phyloP scores from a whole-genome alignment of 495 filamentous ascomycete genomes.

The Trypethelium eluteriae region DNA sequence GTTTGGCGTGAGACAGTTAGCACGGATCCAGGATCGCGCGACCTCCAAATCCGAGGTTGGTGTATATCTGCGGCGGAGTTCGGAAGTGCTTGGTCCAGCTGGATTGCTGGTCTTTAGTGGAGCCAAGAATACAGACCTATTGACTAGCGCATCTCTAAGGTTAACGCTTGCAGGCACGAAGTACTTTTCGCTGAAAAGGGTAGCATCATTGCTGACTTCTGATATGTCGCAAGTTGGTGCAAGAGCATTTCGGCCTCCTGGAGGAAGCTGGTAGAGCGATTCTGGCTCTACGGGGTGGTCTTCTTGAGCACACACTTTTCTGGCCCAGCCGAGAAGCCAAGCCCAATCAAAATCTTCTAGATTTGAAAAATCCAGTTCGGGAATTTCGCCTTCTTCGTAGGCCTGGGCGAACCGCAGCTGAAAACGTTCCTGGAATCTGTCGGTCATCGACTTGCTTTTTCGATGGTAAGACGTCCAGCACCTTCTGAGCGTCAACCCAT shows the following conservation, averaged over 20 bases:
- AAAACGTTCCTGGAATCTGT: slow-evolving; percentile 68
- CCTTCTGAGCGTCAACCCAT: slow-evolving; percentile 30
- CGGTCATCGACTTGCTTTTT: slow-evolving; percentile 54
- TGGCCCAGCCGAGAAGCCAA: slow-evolving; percentile 65
- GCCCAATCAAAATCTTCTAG: slow-evolving; percentile 71
- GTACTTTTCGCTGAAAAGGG: slow-evolving; percentile 23
- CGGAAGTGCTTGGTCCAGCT: neutral
- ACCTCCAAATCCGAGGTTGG: slow-evolving; percentile 35
- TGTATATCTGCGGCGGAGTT: slow-evolving; percentile 21
- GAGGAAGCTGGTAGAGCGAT: slow-evolving; percentile 29
- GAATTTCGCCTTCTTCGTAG: slow-evolving; percentile 61
- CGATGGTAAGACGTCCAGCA: slow-evolving; percentile 52
- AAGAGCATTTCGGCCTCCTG: slow-evolving; percentile 45
- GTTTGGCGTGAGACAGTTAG: slow-evolving; percentile 47
- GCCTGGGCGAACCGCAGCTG: slow-evolving; percentile 66
- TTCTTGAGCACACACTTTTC: slow-evolving; percentile 18
- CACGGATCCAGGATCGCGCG: slow-evolving; percentile 56
- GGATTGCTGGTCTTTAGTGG: neutral
- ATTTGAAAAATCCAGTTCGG: slow-evolving; percentile 62
- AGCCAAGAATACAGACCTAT: slow-evolving; percentile 8
- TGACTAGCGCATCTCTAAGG: neutral
- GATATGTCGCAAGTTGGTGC: slow-evolving; percentile 39
- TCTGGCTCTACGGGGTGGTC: neutral
- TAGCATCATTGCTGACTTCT: slow-evolving; percentile 25
- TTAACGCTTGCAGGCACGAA: neutral